Base-by-base conservation (phyloP, 805 yeast species). In the Yamadazyma olivae region DNA sequence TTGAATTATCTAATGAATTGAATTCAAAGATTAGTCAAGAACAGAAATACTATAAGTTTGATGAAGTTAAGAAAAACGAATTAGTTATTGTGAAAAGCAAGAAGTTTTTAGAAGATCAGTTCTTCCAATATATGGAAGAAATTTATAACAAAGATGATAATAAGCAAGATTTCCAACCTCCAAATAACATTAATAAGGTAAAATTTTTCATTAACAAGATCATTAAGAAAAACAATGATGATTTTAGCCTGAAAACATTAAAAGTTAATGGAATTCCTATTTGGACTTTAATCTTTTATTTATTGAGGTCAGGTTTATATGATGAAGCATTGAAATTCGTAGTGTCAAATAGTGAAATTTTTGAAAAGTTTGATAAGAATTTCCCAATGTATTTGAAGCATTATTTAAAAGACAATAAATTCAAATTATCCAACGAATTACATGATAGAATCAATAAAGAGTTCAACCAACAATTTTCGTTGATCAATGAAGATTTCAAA, bases 261-360 rank as follows among this genome's bases (percentile, higher is more conserved):
- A 52, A 52, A 36, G 80, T 88, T 17, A 90, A 91, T 59, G 89
- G 89, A 13, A 67, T 76, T 1, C 98, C 98, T 7, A 76, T 93
- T n/a, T 91, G 99, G 99, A 96, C 96, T 0, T 63, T 88, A 25
- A 62, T 93, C 8, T 93, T 83, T 55, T 91, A 86, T 58, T 67
- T 91, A 43, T 57, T 93, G 34, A 79, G 99, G 52, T 81, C 91
- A 3, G 98, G 99, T 2, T 75, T 84, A 45, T 63, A 76, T 44
- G 66, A 77, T 31, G 98, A 90, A 46, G 96, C 96, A 0, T 63
- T 84, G 21, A 79, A 79, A 25, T 74, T 85, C 35, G 80, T 86
- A 2, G 51, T 70, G 4, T 73, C 75, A 32, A 77, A 86, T 51
- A 76, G 74, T 43, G 79, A 80, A 27, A 75, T 83, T 14, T 87